Percentiles rank a stretch among this genome's conserved stretches.
These are phyloP conservation scores for Dactylis glomerata DNA, from an alignment of 176 grass and related monocot genomes.

Conservation along the genomic window DNA sequence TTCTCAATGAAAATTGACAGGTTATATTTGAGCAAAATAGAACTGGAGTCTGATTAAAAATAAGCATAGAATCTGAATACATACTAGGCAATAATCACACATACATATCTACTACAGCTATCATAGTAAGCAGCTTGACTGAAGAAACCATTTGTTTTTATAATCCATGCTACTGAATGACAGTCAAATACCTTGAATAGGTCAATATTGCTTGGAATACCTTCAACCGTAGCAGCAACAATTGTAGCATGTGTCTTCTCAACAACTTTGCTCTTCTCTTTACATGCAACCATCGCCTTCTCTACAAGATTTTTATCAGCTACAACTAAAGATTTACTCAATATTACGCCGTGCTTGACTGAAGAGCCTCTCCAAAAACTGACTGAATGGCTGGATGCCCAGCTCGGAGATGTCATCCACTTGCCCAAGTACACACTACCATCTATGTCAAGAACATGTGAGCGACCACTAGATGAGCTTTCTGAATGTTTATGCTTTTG, in stretches of 20 bases:
- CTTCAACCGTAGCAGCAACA: slow-evolving; percentile 92
- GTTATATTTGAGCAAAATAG: neutral
- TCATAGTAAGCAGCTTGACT: neutral
- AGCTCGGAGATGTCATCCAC: slow-evolving; percentile 88
- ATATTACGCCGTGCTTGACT: slow-evolving; percentile 66
- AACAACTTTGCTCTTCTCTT: slow-evolving; percentile 75
- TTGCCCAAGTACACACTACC: slow-evolving; percentile 85
- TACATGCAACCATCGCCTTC: slow-evolving; percentile 67
- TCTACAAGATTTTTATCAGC: slow-evolving; percentile 81
- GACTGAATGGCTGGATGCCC: slow-evolving; percentile 62
- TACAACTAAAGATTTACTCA: slow-evolving; percentile 90
- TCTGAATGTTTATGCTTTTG: slow-evolving; percentile 62
- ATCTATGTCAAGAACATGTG: slow-evolving; percentile 74
- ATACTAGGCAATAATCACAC: neutral
- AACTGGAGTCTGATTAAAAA: slow-evolving; percentile 1
- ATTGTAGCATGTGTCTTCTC: slow-evolving; percentile 87
- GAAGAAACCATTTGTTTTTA: neutral
- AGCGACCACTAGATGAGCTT: slow-evolving; percentile 39
- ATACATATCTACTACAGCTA: neutral
- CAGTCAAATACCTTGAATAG: slow-evolving; percentile 85
- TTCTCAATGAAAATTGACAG: neutral
- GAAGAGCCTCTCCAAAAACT: slow-evolving; percentile 82
- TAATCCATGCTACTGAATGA: slow-evolving; percentile 19
- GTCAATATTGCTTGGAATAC: slow-evolving; percentile 99
- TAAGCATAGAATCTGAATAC: neutral